Base-by-base conservation (phyloP, 2,329 filamentous ascomycete genomes). In the Teratosphaeria viscida region DNA sequence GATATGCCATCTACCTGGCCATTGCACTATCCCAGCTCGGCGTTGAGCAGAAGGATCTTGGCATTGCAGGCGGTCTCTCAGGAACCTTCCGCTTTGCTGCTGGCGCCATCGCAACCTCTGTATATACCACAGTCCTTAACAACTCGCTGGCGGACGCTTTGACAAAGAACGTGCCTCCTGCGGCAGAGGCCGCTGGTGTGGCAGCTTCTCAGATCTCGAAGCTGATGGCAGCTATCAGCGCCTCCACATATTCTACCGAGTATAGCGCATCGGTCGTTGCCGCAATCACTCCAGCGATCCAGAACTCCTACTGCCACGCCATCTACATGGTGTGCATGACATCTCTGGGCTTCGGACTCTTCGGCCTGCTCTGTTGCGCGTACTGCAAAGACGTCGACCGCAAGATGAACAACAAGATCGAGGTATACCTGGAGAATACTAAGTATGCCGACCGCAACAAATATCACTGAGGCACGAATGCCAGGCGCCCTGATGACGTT, bases 11-110 rank as follows among this genome's bases (percentile, higher is more conserved):
- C 59, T 79, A 79, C 58, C 67, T 79, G 23, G 75, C 73, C 19
- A 79, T 81, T 62, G 76, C 78, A 1, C 75, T 78, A 61, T 77
- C 75, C 5, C 78, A 80, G 64, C 75, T 80, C 60, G 78, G 77
- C n/a, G 77, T 78, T 2, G 73, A 77, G 29, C 79, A 81, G 61
- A 72, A 75, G 19, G 76, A 80, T 55, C 71, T 81, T 0, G 78
- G 78, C 14, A 74, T 78, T 14, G 71, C 70, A 49, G 76, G 76
- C 39, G 77, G 75, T 55, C 70, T 78, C 11, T 71, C 73, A 5
- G 77, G 77, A 8, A 47, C 37, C 12, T 39, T 47, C n/a, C 55
- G 55, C 27, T 56, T 56, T 23, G 55, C 32, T 43, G 55, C 34
- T 19, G 55, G 55, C 16, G 55, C 55, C 19, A 47, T 54, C 12